phyloP scores from a whole-genome alignment of 108 stramenopile species.

The Mediolabrus comicus region DNA sequence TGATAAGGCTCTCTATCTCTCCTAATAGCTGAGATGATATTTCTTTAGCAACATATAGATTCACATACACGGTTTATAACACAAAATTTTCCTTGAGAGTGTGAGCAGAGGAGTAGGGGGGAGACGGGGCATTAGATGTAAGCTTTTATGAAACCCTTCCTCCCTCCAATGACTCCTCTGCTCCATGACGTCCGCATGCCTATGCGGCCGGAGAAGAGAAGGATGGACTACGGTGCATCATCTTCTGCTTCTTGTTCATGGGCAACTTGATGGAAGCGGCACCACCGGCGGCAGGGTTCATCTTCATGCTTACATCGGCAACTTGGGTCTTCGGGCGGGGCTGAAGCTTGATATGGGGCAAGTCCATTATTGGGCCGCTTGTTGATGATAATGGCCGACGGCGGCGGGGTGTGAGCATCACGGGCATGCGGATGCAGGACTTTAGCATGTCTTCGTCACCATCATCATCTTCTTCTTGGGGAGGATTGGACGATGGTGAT shows the following conservation, averaged over 20 bases:
- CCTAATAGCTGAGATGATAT: too few relatives aligned
- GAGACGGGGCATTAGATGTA: background rate
- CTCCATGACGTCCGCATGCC: too few relatives aligned
- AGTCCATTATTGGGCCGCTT: background rate
- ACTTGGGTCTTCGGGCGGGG: background rate
- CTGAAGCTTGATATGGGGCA: background rate
- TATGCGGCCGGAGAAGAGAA: background rate
- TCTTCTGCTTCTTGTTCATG: background rate
- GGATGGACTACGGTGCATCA: background rate
- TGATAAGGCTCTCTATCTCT: too few relatives aligned
- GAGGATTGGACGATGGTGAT: background rate
- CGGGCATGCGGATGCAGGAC: background rate
- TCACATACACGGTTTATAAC: too few relatives aligned
- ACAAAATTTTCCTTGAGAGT: too few relatives aligned
- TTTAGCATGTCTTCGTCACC: background rate
- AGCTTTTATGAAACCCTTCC: background rate
- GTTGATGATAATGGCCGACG: background rate
- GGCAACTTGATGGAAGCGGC: background rate
- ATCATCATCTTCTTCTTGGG: background rate
- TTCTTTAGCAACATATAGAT: too few relatives aligned
- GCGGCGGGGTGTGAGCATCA: background rate
- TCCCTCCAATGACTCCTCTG: background rate
- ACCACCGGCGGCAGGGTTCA: background rate
- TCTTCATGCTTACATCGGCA: background rate
- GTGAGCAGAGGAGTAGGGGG: too few relatives aligned